Evolutionary conservation across 495 filamentous ascomycete genomes (phyloP).

Genomic region (Terfezia boudieri): DNA sequence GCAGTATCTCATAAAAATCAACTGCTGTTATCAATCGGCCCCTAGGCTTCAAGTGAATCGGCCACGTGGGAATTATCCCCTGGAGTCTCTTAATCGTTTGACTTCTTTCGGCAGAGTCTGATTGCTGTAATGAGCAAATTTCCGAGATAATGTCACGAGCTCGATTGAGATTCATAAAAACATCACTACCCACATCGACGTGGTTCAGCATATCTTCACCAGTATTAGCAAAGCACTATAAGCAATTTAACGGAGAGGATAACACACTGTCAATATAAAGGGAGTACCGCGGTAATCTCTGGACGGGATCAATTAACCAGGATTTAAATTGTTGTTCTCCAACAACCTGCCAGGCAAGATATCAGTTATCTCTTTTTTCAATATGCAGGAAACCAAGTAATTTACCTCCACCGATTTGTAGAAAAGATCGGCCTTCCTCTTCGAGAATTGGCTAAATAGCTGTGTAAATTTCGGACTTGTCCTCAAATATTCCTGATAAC

Average conservation of each 20-base stretch:
- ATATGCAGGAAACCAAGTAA: too few relatives aligned
- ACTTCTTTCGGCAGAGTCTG: constrained; percentile 39
- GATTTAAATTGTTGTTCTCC: constrained; percentile 84
- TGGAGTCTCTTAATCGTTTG: constrained; percentile 49
- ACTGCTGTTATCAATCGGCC: constrained; percentile 69
- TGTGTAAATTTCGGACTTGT: constrained; percentile 66
- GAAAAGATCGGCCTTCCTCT: too few relatives aligned
- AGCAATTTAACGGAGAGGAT: neutral
- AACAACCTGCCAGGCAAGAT: constrained; percentile 31
- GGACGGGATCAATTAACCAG: constrained; percentile 88
- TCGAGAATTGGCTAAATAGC: constrained; percentile 40
- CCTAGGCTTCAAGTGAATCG: constrained; percentile 40
- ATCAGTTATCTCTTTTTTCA: too few relatives aligned
- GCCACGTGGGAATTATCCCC: constrained; percentile 62
- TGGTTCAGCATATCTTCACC: constrained; percentile 46
- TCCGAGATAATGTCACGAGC: constrained; percentile 80
- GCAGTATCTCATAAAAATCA: constrained; percentile 54
- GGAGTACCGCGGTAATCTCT: constrained; percentile 83
- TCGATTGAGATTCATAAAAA: constrained; percentile 53
- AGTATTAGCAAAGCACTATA: neutral
- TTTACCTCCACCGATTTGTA: too few relatives aligned
- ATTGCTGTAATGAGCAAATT: constrained; percentile 53
- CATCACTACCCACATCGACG: constrained; percentile 63
- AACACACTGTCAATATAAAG: constrained; percentile 57
- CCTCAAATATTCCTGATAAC: constrained; percentile 76